Conservation (phyloP, 192 early-diverging fungal species). For the Coemansia sp. region DNA sequence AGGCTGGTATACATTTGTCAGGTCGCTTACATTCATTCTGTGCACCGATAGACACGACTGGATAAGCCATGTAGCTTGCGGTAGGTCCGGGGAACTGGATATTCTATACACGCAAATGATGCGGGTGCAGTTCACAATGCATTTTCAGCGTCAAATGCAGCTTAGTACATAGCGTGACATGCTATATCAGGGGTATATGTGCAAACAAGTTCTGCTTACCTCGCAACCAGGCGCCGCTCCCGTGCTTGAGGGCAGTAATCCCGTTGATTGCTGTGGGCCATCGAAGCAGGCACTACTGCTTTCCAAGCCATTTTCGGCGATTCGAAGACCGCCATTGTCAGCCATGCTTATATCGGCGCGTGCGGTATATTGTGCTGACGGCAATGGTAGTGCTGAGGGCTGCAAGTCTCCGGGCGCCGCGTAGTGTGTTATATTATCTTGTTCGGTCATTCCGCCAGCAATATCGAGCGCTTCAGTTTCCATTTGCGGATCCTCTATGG, state of each 20-base stretch:
- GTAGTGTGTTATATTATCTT: not conserved
- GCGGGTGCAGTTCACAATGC: too few relatives aligned
- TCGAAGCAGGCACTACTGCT: not conserved
- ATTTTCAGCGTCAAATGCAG: too few relatives aligned
- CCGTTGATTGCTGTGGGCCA: not conserved
- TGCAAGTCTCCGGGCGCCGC: not conserved
- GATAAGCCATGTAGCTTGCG: not conserved
- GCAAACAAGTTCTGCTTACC: not conserved
- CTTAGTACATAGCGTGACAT: not conserved
- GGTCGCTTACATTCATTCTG: not conserved
- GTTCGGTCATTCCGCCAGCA: not conserved
- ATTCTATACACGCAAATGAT: not conserved
- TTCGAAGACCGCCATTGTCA: slow-evolving; percentile 1
- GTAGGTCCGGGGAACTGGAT: not conserved
- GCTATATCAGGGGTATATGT: not conserved
- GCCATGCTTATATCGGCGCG: not conserved
- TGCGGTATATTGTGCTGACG: not conserved
- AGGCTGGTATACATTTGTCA: not conserved
- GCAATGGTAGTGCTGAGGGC: not conserved
- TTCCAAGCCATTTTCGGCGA: slow-evolving; percentile 7
- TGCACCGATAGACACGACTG: not conserved
- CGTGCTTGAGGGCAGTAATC: not conserved
- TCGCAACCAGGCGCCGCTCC: not conserved
- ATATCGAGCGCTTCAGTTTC: not conserved
- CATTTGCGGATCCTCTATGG: not conserved